Percentiles rank a stretch among this genome's conserved stretches.
Evolutionary conservation across 495 filamentous ascomycete genomes (phyloP).

Genomic region (Xylaria telfairii): DNA sequence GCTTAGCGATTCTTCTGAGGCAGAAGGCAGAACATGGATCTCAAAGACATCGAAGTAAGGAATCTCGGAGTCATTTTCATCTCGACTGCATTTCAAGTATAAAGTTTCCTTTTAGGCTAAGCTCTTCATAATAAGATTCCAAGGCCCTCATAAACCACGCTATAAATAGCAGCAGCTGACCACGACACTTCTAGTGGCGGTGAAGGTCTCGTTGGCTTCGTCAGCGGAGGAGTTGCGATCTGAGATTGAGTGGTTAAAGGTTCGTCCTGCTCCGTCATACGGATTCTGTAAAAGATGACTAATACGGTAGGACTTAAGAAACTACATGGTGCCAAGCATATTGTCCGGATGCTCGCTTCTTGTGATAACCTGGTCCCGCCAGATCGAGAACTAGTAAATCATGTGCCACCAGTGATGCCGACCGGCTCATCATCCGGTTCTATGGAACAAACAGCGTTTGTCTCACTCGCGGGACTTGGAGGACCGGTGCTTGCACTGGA

Average conservation of each 20-base stretch:
- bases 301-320: neutral
- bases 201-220: neutral
- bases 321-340: conserved; percentile 13
- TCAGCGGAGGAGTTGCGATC: neutral
- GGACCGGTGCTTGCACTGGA: conserved; percentile 13
- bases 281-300: neutral
- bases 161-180: neutral
- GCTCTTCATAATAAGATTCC: neutral
- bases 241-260: conserved; percentile 15
- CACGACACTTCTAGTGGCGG: neutral
- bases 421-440: neutral
- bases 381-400: neutral
- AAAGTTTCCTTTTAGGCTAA: neutral
- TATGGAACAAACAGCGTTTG: conserved; percentile 3
- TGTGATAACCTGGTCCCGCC: neutral
- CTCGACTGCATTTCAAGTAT: neutral
- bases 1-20: conserved; percentile 7
- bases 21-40: neutral
- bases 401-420: neutral
- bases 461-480: neutral
- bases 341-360: conserved; percentile 8
- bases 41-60: conserved; percentile 7
- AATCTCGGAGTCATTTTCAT: neutral
- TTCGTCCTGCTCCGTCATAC: neutral
- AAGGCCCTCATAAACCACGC: neutral